phyloP scores from a whole-genome alignment of 176 grass and related monocot genomes.

The Musa schizocarpa region DNA sequence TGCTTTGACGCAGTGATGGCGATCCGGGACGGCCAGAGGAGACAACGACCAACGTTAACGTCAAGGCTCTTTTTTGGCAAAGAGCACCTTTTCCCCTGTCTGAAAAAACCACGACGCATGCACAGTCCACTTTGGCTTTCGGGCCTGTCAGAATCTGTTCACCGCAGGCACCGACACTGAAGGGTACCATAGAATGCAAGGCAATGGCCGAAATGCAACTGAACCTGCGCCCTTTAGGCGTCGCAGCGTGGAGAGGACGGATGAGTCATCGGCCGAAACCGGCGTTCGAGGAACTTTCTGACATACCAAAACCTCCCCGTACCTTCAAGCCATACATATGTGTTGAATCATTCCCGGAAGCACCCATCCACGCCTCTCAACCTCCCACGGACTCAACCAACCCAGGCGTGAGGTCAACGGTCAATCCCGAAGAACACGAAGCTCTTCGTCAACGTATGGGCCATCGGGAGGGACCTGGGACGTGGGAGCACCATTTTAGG shows the following conservation, averaged over 20 bases:
- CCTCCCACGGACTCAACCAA: constrained; percentile 10
- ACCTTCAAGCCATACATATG: constrained; percentile 21
- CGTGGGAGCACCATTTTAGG: constrained; percentile 19
- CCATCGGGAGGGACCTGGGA: constrained; percentile 20
- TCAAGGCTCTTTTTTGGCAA: constrained; percentile 32
- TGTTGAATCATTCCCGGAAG: constrained; percentile 25
- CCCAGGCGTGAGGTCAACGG: constrained; percentile 9
- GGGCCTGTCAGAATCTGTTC: constrained; percentile 31
- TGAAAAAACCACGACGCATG: no score
- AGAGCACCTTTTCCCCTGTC: not conserved
- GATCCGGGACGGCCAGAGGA: not conserved
- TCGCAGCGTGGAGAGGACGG: constrained; percentile 17
- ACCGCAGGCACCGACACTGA: constrained; percentile 27
- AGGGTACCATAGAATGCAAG: constrained; percentile 20
- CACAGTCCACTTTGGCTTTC: no score
- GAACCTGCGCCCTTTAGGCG: constrained; percentile 14
- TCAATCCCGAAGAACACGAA: constrained; percentile 13
- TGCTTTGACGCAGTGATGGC: constrained; percentile 20
- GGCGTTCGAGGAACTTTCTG: constrained; percentile 21
- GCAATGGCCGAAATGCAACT: constrained; percentile 14
- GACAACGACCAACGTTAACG: constrained; percentile 21
- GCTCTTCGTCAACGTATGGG: constrained; percentile 28
- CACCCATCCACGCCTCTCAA: constrained; percentile 26
- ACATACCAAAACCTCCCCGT: constrained; percentile 21
- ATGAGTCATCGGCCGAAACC: constrained; percentile 13